Percentiles rank a stretch among this genome's conserved stretches.
phyloP scores from a whole-genome alignment of 192 early-diverging fungal genomes.

The Entomortierella chlamydospora region DNA sequence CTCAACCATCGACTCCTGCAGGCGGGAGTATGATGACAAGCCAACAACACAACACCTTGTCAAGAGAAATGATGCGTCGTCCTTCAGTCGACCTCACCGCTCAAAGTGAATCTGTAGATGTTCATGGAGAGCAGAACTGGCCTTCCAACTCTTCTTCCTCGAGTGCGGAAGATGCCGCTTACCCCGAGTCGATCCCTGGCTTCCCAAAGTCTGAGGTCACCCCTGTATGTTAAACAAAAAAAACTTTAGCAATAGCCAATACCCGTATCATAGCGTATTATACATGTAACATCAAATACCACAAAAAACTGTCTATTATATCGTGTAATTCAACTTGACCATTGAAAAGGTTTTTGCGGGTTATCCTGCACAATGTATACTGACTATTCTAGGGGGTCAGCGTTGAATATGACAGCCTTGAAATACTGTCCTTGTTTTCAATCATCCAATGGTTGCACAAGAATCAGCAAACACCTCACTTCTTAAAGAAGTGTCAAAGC shows the following conservation, averaged over 20 bases:
- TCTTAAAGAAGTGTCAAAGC: no score
- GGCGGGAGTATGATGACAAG: slow-evolving; percentile 56
- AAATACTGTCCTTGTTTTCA: no score
- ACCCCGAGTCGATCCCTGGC: slow-evolving; percentile 12
- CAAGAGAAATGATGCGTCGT: slow-evolving; percentile 4
- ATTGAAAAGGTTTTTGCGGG: no score
- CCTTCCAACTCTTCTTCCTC: slow-evolving; percentile 33
- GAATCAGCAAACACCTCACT: no score
- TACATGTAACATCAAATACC: not conserved
- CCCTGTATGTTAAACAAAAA: slow-evolving; percentile 43
- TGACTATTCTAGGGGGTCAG: no score
- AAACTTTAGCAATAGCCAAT: not conserved
- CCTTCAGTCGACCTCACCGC: slow-evolving; percentile 26
- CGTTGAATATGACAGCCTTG: no score
- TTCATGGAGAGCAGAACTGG: slow-evolving; percentile 20
- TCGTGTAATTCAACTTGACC: no score
- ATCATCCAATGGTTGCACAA: no score
- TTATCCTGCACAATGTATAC: no score
- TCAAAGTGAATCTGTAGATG: not conserved
- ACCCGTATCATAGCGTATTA: not conserved
- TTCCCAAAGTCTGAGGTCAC: slow-evolving; percentile 37
- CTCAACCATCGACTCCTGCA: slow-evolving; percentile 18
- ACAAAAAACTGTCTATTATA: not conserved
- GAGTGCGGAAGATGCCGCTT: slow-evolving; percentile 9
- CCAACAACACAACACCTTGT: slow-evolving; percentile 6